Conservation (phyloP, 768 basidiomycete species). For the Lanmaoa rubissima region DNA sequence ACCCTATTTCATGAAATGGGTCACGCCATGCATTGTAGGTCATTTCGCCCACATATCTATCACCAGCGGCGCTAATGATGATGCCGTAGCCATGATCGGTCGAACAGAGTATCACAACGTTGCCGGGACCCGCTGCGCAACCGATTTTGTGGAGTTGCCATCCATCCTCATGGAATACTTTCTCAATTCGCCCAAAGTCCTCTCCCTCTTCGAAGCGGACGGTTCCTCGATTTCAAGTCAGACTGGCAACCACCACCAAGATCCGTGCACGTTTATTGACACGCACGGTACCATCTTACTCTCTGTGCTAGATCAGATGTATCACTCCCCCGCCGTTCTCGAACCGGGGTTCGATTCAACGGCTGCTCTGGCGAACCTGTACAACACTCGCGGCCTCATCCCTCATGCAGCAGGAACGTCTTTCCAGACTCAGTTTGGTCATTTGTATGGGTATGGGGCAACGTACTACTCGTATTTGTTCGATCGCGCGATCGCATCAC, state of each 20-base stretch:
- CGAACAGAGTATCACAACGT: constrained; percentile 97
- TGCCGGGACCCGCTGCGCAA: constrained; percentile 94
- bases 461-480: constrained; percentile 98
- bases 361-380: constrained; percentile 53
- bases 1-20: constrained; percentile 99
- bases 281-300: constrained; percentile 90
- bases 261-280: constrained; percentile 82
- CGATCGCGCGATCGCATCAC: constrained; percentile 91
- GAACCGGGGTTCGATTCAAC: constrained; percentile 73
- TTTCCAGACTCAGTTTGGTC: constrained; percentile 95
- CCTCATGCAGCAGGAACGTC: constrained; percentile 83
- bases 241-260: constrained; percentile 64
- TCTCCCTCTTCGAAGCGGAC: constrained; percentile 72
- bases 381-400: constrained; percentile 71
- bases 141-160: constrained; percentile 96
- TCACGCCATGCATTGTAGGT: constrained; percentile 98
- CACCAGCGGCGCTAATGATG: constrained; percentile 5
- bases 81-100: constrained; percentile 86
- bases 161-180: constrained; percentile 99
- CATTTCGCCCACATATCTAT: background rate
- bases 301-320: constrained; percentile 83
- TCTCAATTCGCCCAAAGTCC: constrained; percentile 77
- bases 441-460: constrained; percentile 94
- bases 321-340: constrained; percentile 71
- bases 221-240: constrained; percentile 44